Evolutionary conservation across 768 basidiomycete species (phyloP).

Genomic region (Rhodotorula taiwanensis): DNA sequence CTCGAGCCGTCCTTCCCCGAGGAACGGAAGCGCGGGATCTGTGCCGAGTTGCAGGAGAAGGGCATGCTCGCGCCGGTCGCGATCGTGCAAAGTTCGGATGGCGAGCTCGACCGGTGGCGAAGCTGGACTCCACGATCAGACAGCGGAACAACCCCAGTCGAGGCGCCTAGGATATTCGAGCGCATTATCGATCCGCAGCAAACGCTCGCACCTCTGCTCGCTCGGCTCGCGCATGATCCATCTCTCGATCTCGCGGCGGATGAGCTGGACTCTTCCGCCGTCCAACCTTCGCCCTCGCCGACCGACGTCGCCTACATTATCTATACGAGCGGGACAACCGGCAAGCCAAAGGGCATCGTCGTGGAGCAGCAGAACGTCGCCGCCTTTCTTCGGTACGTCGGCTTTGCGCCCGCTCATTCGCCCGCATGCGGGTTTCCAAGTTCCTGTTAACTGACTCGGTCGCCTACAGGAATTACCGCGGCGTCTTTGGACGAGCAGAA

Average conservation of each 20-base stretch:
- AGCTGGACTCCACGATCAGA: neutral
- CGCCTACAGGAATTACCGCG: constrained; percentile 26
- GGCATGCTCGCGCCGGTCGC: constrained; percentile 14
- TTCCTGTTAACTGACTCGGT: neutral
- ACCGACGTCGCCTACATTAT: constrained; percentile 31
- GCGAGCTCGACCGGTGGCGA: constrained; percentile 11
- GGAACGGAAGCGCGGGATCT: constrained; percentile 23
- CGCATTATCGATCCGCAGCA: neutral
- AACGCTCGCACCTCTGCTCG: constrained; percentile 2
- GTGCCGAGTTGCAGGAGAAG: constrained; percentile 11
- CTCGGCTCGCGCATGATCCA: too few relatives aligned
- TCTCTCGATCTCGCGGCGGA: too few relatives aligned
- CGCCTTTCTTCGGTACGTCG: constrained; percentile 20
- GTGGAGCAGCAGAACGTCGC: constrained; percentile 34
- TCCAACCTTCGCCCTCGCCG: too few relatives aligned
- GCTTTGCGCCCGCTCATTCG: neutral
- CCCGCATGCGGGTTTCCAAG: too few relatives aligned
- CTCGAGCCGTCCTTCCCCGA: constrained; percentile 34
- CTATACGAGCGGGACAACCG: constrained; percentile 34
- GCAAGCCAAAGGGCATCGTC: constrained; percentile 29
- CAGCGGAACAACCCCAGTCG: neutral
- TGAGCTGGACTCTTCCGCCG: neutral
- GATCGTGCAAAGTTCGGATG: constrained; percentile 6
- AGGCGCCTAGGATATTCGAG: neutral
- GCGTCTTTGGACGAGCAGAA: constrained; percentile 29